These are phyloP conservation scores for Paraurostyla sp. DNA, from an alignment of 73 alveolate species.

Conservation along the genomic window DNA sequence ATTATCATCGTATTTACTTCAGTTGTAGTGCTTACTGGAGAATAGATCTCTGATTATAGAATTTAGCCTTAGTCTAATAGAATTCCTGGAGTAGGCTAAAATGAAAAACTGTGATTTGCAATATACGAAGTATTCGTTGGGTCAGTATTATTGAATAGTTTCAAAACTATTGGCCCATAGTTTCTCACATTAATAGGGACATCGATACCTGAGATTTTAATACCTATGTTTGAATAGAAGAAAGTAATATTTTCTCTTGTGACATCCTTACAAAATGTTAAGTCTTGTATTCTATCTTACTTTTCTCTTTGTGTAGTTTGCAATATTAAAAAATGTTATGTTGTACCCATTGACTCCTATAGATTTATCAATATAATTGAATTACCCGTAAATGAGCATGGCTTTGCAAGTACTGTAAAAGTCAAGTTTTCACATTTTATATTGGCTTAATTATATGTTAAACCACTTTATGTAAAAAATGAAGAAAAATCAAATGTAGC, in stretches of 20 bases:
- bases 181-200: neutral
- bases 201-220: neutral
- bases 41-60: neutral
- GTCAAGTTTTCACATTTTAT: neutral
- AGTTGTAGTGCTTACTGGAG: conserved; percentile 13
- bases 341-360: neutral
- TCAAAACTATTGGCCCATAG: neutral
- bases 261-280: neutral
- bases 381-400: neutral
- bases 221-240: neutral
- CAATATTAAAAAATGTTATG: neutral
- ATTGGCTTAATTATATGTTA: neutral
- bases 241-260: conserved; percentile 6
- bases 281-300: neutral
- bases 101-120: neutral
- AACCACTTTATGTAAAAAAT: neutral
- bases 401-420: neutral
- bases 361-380: neutral
- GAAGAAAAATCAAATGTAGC: neutral
- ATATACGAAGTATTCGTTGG: neutral
- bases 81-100: neutral
- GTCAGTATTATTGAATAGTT: neutral
- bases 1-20: conserved; percentile 5
- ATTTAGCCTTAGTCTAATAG: neutral
- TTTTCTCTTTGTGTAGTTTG: conserved; percentile 28